Conservation (phyloP, 163 green algal species). For the Scenedesmus sp. region DNA sequence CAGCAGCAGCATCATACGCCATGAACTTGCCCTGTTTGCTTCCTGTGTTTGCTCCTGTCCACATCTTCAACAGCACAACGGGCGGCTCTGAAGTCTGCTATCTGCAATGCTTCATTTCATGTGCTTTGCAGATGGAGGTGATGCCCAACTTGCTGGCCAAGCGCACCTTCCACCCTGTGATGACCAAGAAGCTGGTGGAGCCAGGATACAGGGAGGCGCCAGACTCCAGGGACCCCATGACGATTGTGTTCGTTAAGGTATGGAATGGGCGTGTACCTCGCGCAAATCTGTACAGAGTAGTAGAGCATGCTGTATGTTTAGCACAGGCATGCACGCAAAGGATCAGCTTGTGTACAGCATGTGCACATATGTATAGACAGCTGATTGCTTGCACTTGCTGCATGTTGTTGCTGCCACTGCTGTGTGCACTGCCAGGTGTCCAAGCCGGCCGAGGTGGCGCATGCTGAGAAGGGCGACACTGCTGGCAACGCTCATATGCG, state of each 20-base stretch:
- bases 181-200: slow-evolving; percentile 64
- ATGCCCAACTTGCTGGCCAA: slow-evolving; percentile 81
- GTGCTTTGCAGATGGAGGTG: slow-evolving; percentile 56
- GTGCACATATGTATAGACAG: too few species aligned
- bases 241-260: slow-evolving; percentile 86
- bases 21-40: not conserved
- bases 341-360: too few species aligned
- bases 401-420: not conserved
- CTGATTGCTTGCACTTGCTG: not conserved
- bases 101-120: not conserved
- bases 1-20: too few species aligned
- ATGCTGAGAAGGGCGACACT: slow-evolving; percentile 48
- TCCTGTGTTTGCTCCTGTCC: not conserved
- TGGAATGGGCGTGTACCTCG: not conserved
- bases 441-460: slow-evolving; percentile 71
- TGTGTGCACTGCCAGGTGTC: slow-evolving; percentile 60
- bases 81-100: not conserved
- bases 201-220: slow-evolving; percentile 82
- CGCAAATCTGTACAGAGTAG: too few species aligned
- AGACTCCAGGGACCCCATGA: slow-evolving; percentile 65
- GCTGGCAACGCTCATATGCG: not conserved
- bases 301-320: too few species aligned
- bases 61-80: not conserved
- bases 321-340: too few species aligned
- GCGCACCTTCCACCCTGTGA: slow-evolving; percentile 74